Evolutionary conservation across 139 green algal species (phyloP).

Genomic region (Haematococcus sp.): DNA sequence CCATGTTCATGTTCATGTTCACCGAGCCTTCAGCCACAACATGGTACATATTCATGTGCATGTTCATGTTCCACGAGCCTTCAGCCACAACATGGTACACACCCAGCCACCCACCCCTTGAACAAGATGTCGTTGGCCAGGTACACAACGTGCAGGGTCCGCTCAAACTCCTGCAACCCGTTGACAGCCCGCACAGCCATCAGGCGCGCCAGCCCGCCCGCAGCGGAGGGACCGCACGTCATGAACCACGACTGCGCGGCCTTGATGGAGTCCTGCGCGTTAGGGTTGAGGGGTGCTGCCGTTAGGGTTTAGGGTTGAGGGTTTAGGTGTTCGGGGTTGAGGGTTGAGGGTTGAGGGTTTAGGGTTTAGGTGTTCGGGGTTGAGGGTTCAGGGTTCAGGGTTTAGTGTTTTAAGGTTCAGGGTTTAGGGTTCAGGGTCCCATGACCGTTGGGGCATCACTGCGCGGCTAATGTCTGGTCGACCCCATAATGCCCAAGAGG

Average conservation of each 20-base stretch:
- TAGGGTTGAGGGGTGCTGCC: not conserved
- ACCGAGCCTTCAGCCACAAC: too few species aligned
- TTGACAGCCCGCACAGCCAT: slow-evolving; percentile 43
- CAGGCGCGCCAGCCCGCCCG: slow-evolving; percentile 59
- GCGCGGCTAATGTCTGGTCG: too few species aligned
- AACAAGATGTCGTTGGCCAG: slow-evolving; percentile 91
- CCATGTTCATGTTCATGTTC: too few species aligned
- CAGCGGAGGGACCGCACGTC: slow-evolving; percentile 42
- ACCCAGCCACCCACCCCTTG: slow-evolving; percentile 27
- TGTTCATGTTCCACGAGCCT: too few species aligned
- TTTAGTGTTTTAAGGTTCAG: too few species aligned
- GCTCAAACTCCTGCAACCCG: slow-evolving; percentile 37
- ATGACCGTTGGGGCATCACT: too few species aligned
- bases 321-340: not conserved
- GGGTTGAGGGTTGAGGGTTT: not conserved
- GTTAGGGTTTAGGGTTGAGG: not conserved
- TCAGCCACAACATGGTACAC: too few species aligned
- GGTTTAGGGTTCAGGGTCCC: too few species aligned
- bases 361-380: too few species aligned
- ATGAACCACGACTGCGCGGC: slow-evolving; percentile 82
- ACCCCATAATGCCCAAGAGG: too few species aligned
- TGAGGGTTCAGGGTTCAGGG: too few species aligned
- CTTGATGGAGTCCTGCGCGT: slow-evolving; percentile 65
- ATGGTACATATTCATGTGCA: too few species aligned
- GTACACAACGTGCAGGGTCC: slow-evolving; percentile 83